Evolutionary conservation across 768 basidiomycete genomes (phyloP), one percentile per base, ranked within the genome.

Genomic region (Lanmaoa pseudosensibilis): DNA sequence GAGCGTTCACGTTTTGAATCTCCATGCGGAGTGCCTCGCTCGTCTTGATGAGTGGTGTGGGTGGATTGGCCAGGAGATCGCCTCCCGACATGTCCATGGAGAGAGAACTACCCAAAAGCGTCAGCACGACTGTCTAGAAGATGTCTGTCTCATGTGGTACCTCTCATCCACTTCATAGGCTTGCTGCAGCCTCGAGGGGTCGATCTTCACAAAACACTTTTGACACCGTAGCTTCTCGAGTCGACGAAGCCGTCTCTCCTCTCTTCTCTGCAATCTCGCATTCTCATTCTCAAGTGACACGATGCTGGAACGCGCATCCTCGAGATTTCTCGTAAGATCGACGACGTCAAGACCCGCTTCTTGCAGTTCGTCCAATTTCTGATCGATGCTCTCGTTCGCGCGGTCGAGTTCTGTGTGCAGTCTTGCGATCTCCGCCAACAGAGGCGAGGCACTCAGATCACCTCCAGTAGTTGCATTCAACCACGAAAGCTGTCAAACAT

Each of bases 371-470:
- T 92, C 91, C 16, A 95, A 78, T 69, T 94, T 94, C 65, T 92
- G 87, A 62, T 95, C 94, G 52, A 95, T 90, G 62, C 83, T 88
- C 36, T 88, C 85, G 66, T 95, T 93, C 11, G 92, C 92, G 3
- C 68, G 78, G 59, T 88, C 87, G 27, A 94, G 84, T 61, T 94
- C 87, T 18, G 76, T 76, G 63, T 93, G 87, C 37, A 94, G 75
- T 23, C 87, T 81, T 49, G 77, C 78, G 48, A 94, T 89, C 69
- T 94, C 88, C 2, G 78, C 73, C n/a, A 92, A 68, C 18, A 91
- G 71, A 33, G 88, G 88, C 4, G 86, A 76, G 3, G 81, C 71
- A 13, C 81, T 77, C 6, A 79, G 77, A 57, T 88, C 87, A 5
- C 63, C 66, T 0, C 77, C 70, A 7, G 78, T 76, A 4, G 85